These are phyloP conservation scores for Candida labiduridarum DNA, from an alignment of 1,139 yeast genomes.

Conservation along the genomic window DNA sequence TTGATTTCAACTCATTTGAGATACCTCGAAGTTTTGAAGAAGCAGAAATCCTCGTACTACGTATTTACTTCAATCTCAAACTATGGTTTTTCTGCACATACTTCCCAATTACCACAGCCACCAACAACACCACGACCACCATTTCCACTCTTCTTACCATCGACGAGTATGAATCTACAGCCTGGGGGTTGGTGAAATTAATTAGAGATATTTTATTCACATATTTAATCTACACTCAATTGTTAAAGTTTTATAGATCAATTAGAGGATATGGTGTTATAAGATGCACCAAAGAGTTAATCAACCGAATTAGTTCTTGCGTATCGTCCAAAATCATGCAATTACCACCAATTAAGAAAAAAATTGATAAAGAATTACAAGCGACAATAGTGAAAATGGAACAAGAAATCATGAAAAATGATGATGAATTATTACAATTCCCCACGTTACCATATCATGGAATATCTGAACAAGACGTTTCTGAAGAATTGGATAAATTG, in stretches of 20 bases:
- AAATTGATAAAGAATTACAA: slow-evolving; percentile 62
- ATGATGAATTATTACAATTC: slow-evolving; percentile 49
- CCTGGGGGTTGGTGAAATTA: slow-evolving; percentile 20
- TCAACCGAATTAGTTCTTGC: slow-evolving; percentile 5
- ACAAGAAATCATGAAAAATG: slow-evolving; percentile 53
- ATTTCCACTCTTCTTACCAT: too few relatives aligned
- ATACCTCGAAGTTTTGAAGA: background rate
- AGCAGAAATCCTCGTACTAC: background rate
- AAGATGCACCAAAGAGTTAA: slow-evolving; percentile 22
- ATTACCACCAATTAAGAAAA: slow-evolving; percentile 56
- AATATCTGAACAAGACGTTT: slow-evolving; percentile 43
- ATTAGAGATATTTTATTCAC: slow-evolving; percentile 30
- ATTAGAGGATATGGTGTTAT: slow-evolving; percentile 45
- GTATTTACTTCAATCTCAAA: slow-evolving; percentile 1
- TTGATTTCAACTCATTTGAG: background rate
- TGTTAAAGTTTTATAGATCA: slow-evolving; percentile 12
- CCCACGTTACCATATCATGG: slow-evolving; percentile 60
- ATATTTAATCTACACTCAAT: slow-evolving; percentile 19
- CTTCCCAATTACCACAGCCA: slow-evolving; percentile 1
- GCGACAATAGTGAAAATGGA: slow-evolving; percentile 55
- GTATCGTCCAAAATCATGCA: slow-evolving; percentile 39
- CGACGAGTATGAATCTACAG: background rate
- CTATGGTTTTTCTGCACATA: slow-evolving; percentile 6
- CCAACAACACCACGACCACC: background rate
- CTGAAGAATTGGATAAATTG: slow-evolving; percentile 50